Base-by-base conservation (phyloP, 371 early-diverging fungal species). In the Mycotypha africana region DNA sequence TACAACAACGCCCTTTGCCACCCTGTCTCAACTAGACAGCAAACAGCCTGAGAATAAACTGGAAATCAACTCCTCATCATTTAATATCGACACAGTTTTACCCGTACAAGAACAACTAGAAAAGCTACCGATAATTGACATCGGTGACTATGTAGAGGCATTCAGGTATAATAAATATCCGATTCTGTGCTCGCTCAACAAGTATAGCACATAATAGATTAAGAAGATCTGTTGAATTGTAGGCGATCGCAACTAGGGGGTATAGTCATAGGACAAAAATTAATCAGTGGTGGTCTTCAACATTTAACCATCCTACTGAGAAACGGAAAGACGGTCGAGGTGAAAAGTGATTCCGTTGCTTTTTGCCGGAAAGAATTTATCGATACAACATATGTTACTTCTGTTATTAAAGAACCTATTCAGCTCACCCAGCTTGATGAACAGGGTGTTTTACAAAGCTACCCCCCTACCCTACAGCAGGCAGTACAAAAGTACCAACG, bases 141-240 rank as follows among this genome's bases (percentile, higher is more conserved):
- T 78, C 4, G 81, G 81, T 5, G 81, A 81, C 38, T 81, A 69
- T 62, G 78, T 77, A 4, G 79, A 77, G 46, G 61, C 65, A 17
- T 71, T 74, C 41, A 70, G 58, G 79, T 77, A 71, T 41, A 33
- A 28, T 28, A 8, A 28, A 12, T 28, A n/a, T n/a, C n/a, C 12
- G 30, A 28, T 12, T 28, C 12, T 28, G 12, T 12, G 6, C 30
- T 28, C 12, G 6, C 30, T 28, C 12, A 12, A n/a, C 8, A 28
- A 12, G 30, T 28, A 28, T 12, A 28, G 30, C 8, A 8, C 30
- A 8, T 28, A 28, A 28, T 12, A 28, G 8, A 8, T 28, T 28
- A 12, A 28, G 12, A 28, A n/a, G n/a, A n/a, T n/a, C n/a, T n/a
- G n/a, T n/a, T n/a, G n/a, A n/a, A n/a, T n/a, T n/a, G n/a, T n/a